Base-by-base conservation (phyloP, 2,329 filamentous ascomycete genomes). In the Neonectria neomacrospora region DNA sequence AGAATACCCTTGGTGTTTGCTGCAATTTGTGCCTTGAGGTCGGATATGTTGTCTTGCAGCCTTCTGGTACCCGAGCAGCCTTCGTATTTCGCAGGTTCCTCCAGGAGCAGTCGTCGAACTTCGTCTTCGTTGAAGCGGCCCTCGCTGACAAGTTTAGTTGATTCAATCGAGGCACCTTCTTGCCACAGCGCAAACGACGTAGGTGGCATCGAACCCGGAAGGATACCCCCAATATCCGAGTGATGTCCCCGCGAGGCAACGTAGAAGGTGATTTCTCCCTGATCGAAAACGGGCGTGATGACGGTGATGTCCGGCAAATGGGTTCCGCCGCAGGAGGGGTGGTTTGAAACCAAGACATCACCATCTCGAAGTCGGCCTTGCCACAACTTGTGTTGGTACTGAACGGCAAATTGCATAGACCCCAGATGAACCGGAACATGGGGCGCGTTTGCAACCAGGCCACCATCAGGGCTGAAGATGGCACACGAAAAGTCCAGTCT, bases 1-100 rank as follows among this genome's bases (percentile, higher is more conserved):
- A 88, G 88, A 67, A 96, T 96, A 6, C 93, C 93, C 68, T 94
- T 94, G 67, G 93, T 90, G 73, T 96, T 96, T 3, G 92, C 91
- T 0, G 93, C 93, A 2, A 96, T 90, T 72, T 95, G 92, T 0
- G 93, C 93, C 77, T 95, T 94, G 20, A 97, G 82, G 73, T 97
- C 93, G 48, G 93, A 94, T 65, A 96, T 83, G 72, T 96, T 96
- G 76, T 97, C 93, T 6, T 86, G 89, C 0, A 96, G 81, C 72
- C 91, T 94, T 20, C 93, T 82, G 1, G 77, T 75, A 0, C 92
- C 92, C 0, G 88, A 89, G 34, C 73, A 75, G 2, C 73, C 71
- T 0, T 69, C 68, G n/a, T 57, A 73, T 0, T 65, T 68, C 1
- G 63, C 69, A 1, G 71, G 71, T 0, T 69, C 61, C 9, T 73